Evolutionary conservation across 345 rosid species (phyloP), one percentile per base, ranked within the genome.

Genomic region (Eucalyptus tenuipes): DNA sequence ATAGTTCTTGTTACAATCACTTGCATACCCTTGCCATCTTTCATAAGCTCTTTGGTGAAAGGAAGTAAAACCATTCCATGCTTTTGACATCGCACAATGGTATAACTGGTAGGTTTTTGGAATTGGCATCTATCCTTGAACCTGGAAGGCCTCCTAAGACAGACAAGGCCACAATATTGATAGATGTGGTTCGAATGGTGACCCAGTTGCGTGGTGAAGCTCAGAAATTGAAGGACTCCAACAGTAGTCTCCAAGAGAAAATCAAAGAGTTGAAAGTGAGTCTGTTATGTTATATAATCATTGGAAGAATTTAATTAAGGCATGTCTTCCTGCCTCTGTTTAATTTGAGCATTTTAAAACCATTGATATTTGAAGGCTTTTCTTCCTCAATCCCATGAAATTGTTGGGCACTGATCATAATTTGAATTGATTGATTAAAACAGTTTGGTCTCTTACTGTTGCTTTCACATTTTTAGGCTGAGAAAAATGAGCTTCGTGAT

Each of bases 401-500:
- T 20, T 53, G 66, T 59, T 37, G 49, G 59, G 64, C 87, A 33
- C 13, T 53, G 59, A 53, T 42, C 25, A 75, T 75, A 75, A 75
- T 40, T 75, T 4, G 47, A 75, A 75, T 40, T 75, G 29, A 15
- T 75, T 75, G 84, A 20, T 40, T 75, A 75, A 75, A 75, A 75
- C 27, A 20, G 6, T 18, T 11, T 0, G 15, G 84, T 75, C 29
- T 20, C 84, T 75, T 20, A 75, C 47, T 10, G 47, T 85, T 31
- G 59, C 59, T 53, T 86, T 64, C 37, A 22, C 48, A 29, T 42
- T 79, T 49, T 45, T 89, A 96, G 98, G 93, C 91, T 42, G 98
- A 96, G 92, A 96, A 96, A 93, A 93, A 92, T 85, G 99, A 96
- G 91, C 94, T 96, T 87, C 95, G 96, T 1, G 96, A 96, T 55